Evolutionary conservation across 208 protist species (phyloP).

Genomic region (Trypanosoma platydactyli): DNA sequence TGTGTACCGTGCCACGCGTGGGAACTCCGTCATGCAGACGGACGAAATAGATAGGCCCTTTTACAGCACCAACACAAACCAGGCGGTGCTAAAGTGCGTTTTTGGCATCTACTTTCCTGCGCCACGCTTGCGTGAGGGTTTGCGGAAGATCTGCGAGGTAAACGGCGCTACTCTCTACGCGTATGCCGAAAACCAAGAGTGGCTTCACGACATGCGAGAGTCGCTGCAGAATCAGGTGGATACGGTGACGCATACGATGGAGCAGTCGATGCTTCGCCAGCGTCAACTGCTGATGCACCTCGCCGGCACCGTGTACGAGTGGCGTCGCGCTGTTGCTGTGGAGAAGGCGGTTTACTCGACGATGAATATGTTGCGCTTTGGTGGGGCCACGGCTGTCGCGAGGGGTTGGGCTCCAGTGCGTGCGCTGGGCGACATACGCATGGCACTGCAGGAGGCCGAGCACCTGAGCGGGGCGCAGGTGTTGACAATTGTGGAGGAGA

Average conservation of each 20-base stretch:
- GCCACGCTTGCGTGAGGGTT: slow-evolving; percentile 80
- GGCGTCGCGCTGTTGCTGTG: slow-evolving; percentile 89
- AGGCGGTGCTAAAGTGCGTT: slow-evolving; percentile 91
- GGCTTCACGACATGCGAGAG: slow-evolving; percentile 69
- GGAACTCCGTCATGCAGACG: slow-evolving; percentile 95
- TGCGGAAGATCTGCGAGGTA: slow-evolving; percentile 96
- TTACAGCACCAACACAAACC: slow-evolving; percentile 79
- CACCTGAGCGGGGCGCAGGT: slow-evolving; percentile 85
- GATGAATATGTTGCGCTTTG: slow-evolving; percentile 96
- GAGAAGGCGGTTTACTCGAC: slow-evolving; percentile 96
- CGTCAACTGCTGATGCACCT: slow-evolving; percentile 79
- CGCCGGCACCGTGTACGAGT: slow-evolving; percentile 71
- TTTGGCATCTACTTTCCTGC: slow-evolving; percentile 98
- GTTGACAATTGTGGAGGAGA: slow-evolving; percentile 91
- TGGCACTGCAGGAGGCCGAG: slow-evolving; percentile 74
- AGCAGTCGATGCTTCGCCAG: slow-evolving; percentile 67
- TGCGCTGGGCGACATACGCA: slow-evolving; percentile 72
- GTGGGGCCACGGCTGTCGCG: slow-evolving; percentile 89
- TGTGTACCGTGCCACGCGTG: slow-evolving; percentile 94
- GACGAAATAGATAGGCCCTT: slow-evolving; percentile 91
- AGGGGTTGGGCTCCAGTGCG: slow-evolving; percentile 92
- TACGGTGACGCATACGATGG: slow-evolving; percentile 70
- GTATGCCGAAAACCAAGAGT: slow-evolving; percentile 89
- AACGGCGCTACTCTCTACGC: slow-evolving; percentile 95
- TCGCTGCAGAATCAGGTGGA: slow-evolving; percentile 73